Base-by-base conservation (phyloP, 2,329 filamentous ascomycete species). In the Aspergillus sclerotialis region DNA sequence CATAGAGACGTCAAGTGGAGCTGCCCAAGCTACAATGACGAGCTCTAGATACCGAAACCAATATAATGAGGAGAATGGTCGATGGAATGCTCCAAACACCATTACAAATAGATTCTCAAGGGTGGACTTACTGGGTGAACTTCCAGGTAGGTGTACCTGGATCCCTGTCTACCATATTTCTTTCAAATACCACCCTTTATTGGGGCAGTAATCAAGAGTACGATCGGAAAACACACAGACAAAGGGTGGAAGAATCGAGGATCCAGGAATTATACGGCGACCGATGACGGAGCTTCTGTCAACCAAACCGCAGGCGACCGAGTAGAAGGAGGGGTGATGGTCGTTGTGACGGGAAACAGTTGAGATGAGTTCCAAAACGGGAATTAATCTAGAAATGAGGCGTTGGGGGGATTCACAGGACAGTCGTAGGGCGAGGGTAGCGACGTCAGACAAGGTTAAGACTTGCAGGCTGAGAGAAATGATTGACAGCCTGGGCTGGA, bases 131-230 rank as follows among this genome's bases (percentile, higher is more conserved):
- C 89, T 96, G 90, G 67, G 90, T 96, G 72, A 96, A 96, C 76
- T 96, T 96, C 90, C 90, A 96, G 70, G 89, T 96, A 63, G 89
- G 89, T 71, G 86, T 82, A 75, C 80, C 87, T 70, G 84, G 76
- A 72, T 94, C 88, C 73, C 82, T 84, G 78, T 95, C 89, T 74
- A 92, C 89, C 89, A 96, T 95, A 73, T 82, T 58, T 54, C 50
- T 49, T 90, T 65, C 58, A 58, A 56, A 47, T 49, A 52, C 56
- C 50, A 54, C 53, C 54, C 52, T 56, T 48, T 44, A 37, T 45
- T 45, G 43, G 46, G 44, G 42, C 44, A 45, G 40, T 37, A 39
- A 39, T 27, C 33, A 39, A 37, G 39, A 35, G 35, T 31, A 42
- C 40, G 44, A 48, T 36, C 35, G 37, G 40, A 42, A 36, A 42